A percentile compares a stretch with the other conserved stretches of the same genome.
Conservation (phyloP, 2,329 filamentous ascomycete species). For the Periconia sp. region DNA sequence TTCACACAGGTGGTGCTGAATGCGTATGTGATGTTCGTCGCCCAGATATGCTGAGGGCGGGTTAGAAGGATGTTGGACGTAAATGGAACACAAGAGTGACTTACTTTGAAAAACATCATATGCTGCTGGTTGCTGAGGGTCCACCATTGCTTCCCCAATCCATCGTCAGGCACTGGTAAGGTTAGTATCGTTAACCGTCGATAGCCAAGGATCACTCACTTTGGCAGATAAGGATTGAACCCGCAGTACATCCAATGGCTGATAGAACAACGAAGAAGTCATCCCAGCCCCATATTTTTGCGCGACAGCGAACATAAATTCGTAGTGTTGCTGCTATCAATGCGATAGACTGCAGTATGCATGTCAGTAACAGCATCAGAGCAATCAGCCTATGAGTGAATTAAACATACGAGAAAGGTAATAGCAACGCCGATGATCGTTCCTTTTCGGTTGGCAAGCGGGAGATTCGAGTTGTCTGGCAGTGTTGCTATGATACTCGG, state of each 20-base stretch:
- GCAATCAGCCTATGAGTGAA: too few relatives aligned
- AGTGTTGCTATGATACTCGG: constrained; percentile 8
- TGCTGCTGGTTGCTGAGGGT: constrained; percentile 18
- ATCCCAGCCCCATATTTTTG: constrained; percentile 39
- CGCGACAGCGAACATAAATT: constrained; percentile 31
- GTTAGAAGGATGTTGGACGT: neutral
- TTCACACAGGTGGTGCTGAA: constrained; percentile 39
- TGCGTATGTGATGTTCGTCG: constrained; percentile 33
- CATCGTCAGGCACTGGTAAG: constrained; percentile 31
- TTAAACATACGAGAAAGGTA: constrained; percentile 30
- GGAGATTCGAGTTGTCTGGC: constrained; percentile 31
- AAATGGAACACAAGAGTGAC: neutral
- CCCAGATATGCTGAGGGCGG: constrained; percentile 29
- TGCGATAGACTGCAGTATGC: constrained; percentile 21
- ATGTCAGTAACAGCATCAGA: neutral
- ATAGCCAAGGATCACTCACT: constrained; percentile 17
- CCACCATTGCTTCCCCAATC: constrained; percentile 37
- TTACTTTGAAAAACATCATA: constrained; percentile 34
- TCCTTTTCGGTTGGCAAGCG: constrained; percentile 29
- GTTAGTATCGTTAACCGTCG: constrained; percentile 5
- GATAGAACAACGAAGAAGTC: constrained; percentile 38
- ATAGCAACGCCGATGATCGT: constrained; percentile 31
- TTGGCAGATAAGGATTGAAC: constrained; percentile 31
- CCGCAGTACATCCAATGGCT: constrained; percentile 21
- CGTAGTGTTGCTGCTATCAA: constrained; percentile 30